A percentile compares a stretch with the other conserved stretches of the same genome.
phyloP scores from a whole-genome alignment of 371 early-diverging fungal species.

The Rhizopus delemar region DNA sequence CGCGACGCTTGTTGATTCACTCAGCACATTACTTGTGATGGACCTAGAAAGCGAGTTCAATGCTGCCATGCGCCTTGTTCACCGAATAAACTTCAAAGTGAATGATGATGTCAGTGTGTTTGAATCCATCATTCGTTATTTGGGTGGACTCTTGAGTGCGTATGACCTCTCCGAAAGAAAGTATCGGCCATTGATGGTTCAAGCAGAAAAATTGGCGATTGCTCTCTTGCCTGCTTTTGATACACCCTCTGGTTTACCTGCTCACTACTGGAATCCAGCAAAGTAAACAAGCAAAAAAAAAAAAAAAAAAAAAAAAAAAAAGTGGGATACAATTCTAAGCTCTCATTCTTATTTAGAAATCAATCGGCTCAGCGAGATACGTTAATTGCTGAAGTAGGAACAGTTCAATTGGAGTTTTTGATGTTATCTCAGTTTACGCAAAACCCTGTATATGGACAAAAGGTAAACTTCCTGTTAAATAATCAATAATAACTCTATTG shows the following conservation, averaged over 20 bases:
- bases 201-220: conserved; percentile 59
- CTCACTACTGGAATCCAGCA: conserved; percentile 42
- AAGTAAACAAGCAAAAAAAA: conserved; percentile 18
- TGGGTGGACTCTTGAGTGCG: conserved; percentile 86
- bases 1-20: conserved; percentile 77
- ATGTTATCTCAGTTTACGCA: conserved; percentile 73
- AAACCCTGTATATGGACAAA: conserved; percentile 59
- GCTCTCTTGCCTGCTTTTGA: conserved; percentile 62
- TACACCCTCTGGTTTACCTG: conserved; percentile 61
- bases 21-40: conserved; percentile 83
- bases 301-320: too few species aligned
- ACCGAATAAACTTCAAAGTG: conserved; percentile 44
- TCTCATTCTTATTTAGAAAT: conserved; percentile 15
- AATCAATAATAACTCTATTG: too few species aligned
- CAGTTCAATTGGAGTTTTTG: conserved; percentile 86
- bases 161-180: conserved; percentile 65
- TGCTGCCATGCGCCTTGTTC: conserved; percentile 61
- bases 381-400: conserved; percentile 81
- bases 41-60: conserved; percentile 69
- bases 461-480: too few species aligned
- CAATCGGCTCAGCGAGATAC: conserved; percentile 15
- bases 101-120: conserved; percentile 67
- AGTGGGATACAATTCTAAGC: too few species aligned
- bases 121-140: conserved; percentile 87
- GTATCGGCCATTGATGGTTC: conserved; percentile 34